These are phyloP conservation scores for Apiotrichum gracile DNA, from an alignment of 1,284 basidiomycete genomes.

Conservation along the genomic window DNA sequence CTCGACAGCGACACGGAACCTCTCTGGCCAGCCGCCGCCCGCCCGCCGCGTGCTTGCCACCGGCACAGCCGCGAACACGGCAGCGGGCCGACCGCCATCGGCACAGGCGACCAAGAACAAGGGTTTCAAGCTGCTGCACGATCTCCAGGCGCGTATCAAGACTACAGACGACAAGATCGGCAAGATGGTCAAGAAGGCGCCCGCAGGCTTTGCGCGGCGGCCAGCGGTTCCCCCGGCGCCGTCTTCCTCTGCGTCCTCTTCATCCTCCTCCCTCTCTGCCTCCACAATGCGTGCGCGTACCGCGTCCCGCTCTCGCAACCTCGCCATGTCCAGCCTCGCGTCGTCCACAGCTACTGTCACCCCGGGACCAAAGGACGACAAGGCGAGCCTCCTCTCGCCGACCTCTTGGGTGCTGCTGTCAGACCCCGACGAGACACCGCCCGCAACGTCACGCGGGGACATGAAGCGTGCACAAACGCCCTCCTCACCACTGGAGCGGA, in stretches of 20 bases:
- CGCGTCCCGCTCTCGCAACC: conserved; percentile 5
- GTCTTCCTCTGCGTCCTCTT: background rate
- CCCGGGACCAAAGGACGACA: background rate
- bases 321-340: background rate
- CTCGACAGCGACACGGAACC: conserved; percentile 36
- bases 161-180: conserved; percentile 40
- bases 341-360: conserved; percentile 2
- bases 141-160: conserved; percentile 37
- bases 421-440: conserved; percentile 28
- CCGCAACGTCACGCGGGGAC: conserved; percentile 14
- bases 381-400: conserved; percentile 22
- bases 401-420: conserved; percentile 43
- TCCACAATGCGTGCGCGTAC: conserved; percentile 11
- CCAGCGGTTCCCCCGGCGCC: background rate
- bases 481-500: conserved; percentile 18
- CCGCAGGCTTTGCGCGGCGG: background rate
- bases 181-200: conserved; percentile 5
- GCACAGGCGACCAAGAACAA: conserved; percentile 28
- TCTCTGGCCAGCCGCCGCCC: conserved; percentile 20
- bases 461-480: conserved; percentile 18
- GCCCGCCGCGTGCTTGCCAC: background rate
- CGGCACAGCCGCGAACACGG: background rate
- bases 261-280: background rate
- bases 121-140: conserved; percentile 35
- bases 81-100: background rate